phyloP scores from a whole-genome alignment of 2,329 filamentous ascomycete species.

The Aureobasidium pullulans region DNA sequence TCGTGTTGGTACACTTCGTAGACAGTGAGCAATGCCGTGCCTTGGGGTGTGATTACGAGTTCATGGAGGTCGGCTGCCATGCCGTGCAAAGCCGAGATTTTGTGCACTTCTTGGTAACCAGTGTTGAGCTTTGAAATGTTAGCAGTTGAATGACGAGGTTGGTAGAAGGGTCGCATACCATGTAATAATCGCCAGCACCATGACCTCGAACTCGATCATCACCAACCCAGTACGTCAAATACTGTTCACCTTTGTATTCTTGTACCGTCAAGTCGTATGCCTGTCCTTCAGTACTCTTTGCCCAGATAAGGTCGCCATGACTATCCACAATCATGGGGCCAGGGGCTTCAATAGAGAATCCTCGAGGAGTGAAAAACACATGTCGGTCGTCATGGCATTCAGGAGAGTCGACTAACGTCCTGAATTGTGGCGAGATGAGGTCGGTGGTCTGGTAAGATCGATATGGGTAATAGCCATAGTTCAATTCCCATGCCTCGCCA shows the following conservation, averaged over 20 bases:
- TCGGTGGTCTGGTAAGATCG: slow-evolving; percentile 13
- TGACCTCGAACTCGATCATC: slow-evolving; percentile 30
- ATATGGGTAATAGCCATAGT: slow-evolving; percentile 15
- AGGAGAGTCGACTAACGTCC: slow-evolving; percentile 1
- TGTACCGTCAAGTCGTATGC: slow-evolving; percentile 31
- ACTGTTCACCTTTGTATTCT: slow-evolving; percentile 28
- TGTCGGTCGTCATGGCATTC: slow-evolving; percentile 12
- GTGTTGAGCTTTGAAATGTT: slow-evolving; percentile 23
- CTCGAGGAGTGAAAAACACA: slow-evolving; percentile 27
- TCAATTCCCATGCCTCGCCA: slow-evolving; percentile 13
- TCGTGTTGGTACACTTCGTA: slow-evolving; percentile 25
- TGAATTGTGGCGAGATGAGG: slow-evolving; percentile 13
- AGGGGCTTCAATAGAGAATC: slow-evolving; percentile 23
- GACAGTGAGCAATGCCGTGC: slow-evolving; percentile 36
- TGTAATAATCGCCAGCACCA: slow-evolving; percentile 28
- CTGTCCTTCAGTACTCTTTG: slow-evolving; percentile 26
- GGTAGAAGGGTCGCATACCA: slow-evolving; percentile 19
- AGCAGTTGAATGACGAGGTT: not conserved
- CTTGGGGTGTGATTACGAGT: slow-evolving; percentile 33
- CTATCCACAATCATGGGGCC: slow-evolving; percentile 28
- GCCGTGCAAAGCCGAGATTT: slow-evolving; percentile 31
- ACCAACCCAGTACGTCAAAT: slow-evolving; percentile 33
- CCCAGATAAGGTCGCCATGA: slow-evolving; percentile 25
- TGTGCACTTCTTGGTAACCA: slow-evolving; percentile 30
- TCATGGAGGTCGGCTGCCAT: slow-evolving; percentile 36